Conservation (phyloP, 768 basidiomycete genomes). For the Vararia minispora region DNA sequence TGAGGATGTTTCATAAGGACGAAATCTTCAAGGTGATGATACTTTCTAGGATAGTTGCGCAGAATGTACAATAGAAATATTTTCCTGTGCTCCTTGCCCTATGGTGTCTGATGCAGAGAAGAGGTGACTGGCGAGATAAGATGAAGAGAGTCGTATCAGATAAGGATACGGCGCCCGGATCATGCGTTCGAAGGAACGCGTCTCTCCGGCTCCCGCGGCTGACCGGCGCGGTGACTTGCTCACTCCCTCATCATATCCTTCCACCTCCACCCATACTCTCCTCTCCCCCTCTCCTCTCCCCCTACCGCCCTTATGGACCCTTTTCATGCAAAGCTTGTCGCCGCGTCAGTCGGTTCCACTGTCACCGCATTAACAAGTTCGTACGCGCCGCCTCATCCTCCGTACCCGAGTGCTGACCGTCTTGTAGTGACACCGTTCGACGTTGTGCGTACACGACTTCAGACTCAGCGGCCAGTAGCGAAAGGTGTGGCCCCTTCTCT, state of each 20-base stretch:
- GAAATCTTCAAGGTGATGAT: neutral
- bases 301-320: constrained; percentile 40
- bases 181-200: too few species aligned
- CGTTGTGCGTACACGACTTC: constrained; percentile 92
- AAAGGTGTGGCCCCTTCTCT: constrained; percentile 33
- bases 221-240: too few species aligned
- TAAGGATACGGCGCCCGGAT: too few species aligned
- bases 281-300: neutral
- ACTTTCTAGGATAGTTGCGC: too few species aligned
- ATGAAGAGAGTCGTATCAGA: too few species aligned
- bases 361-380: constrained; percentile 76
- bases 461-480: constrained; percentile 67
- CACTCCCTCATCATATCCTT: neutral
- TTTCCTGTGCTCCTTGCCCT: too few species aligned
- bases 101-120: too few species aligned
- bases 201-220: too few species aligned
- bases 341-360: constrained; percentile 69
- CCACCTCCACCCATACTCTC: neutral
- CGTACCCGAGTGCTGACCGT: neutral
- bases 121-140: too few species aligned
- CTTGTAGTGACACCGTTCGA: constrained; percentile 95
- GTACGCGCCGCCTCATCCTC: constrained; percentile 15
- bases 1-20: constrained; percentile 7
- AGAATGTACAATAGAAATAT: too few species aligned
- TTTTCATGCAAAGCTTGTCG: constrained; percentile 69